These are phyloP conservation scores for Lophiotrema nucula DNA, from an alignment of 495 filamentous ascomycete genomes.

Conservation along the genomic window DNA sequence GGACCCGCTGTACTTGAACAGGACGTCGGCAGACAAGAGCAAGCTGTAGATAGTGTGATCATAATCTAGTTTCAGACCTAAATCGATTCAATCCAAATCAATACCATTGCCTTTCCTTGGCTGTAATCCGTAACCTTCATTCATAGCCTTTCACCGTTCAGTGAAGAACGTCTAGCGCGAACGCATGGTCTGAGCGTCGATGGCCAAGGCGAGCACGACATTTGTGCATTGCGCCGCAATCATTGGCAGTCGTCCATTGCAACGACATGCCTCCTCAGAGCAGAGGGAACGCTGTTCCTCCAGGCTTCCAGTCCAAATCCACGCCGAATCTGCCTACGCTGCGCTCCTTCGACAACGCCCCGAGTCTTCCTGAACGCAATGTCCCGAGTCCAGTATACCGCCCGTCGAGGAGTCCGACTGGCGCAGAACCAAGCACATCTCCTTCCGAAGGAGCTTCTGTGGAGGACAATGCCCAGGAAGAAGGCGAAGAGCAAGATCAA, in stretches of 20 bases:
- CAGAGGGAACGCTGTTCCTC: slow-evolving; percentile 36
- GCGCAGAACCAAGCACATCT: slow-evolving; percentile 31
- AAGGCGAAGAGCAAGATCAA: slow-evolving; percentile 22
- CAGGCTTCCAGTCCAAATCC: slow-evolving; percentile 42
- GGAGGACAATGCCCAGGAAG: slow-evolving; percentile 36
- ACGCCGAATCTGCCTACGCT: slow-evolving; percentile 44
- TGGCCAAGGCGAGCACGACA: slow-evolving; percentile 2
- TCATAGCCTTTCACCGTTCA: too few species aligned
- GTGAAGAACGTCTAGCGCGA: too few species aligned
- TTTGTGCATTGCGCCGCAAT: slow-evolving; percentile 3
- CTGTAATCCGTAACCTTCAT: too few species aligned
- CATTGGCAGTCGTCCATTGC: background rate
- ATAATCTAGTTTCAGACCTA: too few species aligned
- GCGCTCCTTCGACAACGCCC: slow-evolving; percentile 22
- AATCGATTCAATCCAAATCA: too few species aligned
- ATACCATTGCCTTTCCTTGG: too few species aligned
- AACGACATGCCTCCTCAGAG: slow-evolving; percentile 41
- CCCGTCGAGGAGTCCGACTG: slow-evolving; percentile 7
- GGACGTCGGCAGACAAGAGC: slow-evolving; percentile 29
- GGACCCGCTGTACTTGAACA: slow-evolving; percentile 40
- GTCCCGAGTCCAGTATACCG: slow-evolving; percentile 5
- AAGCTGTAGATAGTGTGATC: slow-evolving; percentile 23
- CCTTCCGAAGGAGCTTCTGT: slow-evolving; percentile 38
- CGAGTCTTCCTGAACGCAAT: background rate
- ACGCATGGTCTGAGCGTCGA: background rate